A percentile compares a stretch with the other conserved stretches of the same genome.
phyloP scores from a whole-genome alignment of 2,329 filamentous ascomycete species.

The Tolypocladium amazonense region DNA sequence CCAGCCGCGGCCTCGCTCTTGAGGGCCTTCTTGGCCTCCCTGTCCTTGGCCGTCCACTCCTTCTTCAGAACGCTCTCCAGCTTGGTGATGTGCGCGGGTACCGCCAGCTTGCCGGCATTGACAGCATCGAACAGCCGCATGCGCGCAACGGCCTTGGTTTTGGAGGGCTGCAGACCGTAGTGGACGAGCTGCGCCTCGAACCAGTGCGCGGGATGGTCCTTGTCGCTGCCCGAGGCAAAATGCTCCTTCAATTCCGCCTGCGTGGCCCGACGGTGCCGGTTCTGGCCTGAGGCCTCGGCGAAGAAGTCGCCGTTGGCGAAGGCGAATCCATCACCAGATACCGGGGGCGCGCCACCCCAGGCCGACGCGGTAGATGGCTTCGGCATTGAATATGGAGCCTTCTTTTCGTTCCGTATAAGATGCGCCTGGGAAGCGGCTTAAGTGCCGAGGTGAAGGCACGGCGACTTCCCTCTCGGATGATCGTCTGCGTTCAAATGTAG shows the following conservation, averaged over 20 bases:
- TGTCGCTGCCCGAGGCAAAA: conserved; percentile 28
- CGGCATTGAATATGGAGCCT: not conserved
- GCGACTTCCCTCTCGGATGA: no score
- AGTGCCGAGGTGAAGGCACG: no score
- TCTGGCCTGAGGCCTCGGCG: conserved; percentile 29
- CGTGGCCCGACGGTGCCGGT: conserved; percentile 34
- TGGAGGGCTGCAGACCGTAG: conserved; percentile 46
- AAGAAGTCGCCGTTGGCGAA: conserved; percentile 32
- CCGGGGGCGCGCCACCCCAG: conserved; percentile 9
- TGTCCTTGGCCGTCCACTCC: conserved; percentile 40
- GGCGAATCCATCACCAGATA: conserved; percentile 26
- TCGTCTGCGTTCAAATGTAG: no score
- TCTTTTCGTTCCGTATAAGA: no score
- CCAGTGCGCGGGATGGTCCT: conserved; percentile 47
- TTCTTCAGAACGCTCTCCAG: conserved; percentile 46
- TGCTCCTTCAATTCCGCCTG: conserved; percentile 31
- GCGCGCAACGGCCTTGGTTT: conserved; percentile 47
- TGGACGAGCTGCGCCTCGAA: conserved; percentile 53
- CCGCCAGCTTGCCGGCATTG: conserved; percentile 31
- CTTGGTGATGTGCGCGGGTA: conserved; percentile 36
- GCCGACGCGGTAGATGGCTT: not conserved
- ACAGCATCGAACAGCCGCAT: conserved; percentile 48
- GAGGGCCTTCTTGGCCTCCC: conserved; percentile 32
- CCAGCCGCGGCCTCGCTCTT: not conserved
- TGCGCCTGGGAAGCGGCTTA: no score